These are phyloP conservation scores for Clavispora santaluciae DNA, from an alignment of 805 yeast species.

Conservation along the genomic window DNA sequence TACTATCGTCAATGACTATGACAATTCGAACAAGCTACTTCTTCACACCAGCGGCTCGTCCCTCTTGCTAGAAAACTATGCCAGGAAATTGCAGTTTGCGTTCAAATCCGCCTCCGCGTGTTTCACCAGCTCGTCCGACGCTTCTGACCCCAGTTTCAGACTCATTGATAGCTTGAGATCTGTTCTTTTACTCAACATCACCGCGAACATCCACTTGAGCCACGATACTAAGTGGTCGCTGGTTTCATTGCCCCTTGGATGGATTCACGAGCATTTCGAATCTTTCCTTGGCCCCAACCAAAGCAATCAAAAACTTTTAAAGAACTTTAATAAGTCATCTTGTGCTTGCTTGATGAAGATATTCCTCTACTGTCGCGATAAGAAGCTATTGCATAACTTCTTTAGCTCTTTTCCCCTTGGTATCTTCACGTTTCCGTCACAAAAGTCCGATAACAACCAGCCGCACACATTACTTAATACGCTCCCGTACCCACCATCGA, in stretches of 20 bases:
- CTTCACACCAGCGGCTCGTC: slow-evolving; percentile 17
- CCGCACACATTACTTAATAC: background rate
- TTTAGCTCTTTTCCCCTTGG: slow-evolving; percentile 15
- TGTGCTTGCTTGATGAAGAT: slow-evolving; percentile 21
- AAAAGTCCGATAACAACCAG: background rate
- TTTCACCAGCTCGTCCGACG: background rate
- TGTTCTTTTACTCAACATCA: slow-evolving; percentile 25
- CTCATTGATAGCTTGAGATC: slow-evolving; percentile 23
- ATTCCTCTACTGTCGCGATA: slow-evolving; percentile 21
- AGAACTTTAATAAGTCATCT: slow-evolving; percentile 14
- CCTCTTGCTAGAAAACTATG: slow-evolving; percentile 26
- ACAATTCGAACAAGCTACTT: slow-evolving; percentile 25
- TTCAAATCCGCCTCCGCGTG: slow-evolving; percentile 6
- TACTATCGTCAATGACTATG: slow-evolving; percentile 34
- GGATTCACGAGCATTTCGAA: slow-evolving; percentile 20
- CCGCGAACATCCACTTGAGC: slow-evolving; percentile 25
- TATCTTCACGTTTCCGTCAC: slow-evolving; percentile 1
- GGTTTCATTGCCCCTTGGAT: slow-evolving; percentile 21
- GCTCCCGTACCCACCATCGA: slow-evolving; percentile 11
- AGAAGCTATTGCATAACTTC: slow-evolving; percentile 16
- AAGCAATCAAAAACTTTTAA: background rate
- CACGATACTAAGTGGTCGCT: slow-evolving; percentile 22
- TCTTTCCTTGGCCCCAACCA: background rate
- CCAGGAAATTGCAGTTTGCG: slow-evolving; percentile 30
- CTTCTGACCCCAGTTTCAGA: slow-evolving; percentile 1